Evolutionary conservation across 176 grass and related monocot genomes (phyloP), one percentile per base, ranked within the genome.

Genomic region (Musa itinerans): DNA sequence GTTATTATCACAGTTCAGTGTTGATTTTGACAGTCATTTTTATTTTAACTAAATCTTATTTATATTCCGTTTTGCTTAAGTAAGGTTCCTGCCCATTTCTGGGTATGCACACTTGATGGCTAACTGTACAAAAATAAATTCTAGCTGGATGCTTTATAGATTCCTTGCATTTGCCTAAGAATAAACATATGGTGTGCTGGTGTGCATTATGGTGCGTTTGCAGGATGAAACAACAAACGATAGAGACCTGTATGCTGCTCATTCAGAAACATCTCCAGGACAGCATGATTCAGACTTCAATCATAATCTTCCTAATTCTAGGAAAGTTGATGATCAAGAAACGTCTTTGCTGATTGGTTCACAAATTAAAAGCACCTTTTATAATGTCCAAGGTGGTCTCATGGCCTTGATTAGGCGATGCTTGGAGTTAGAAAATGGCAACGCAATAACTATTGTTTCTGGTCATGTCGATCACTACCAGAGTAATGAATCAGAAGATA

Each of bases 391-490:
- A 93, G 86, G 84, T 3, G 90, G 88, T 11, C 10, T 93, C 54
- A 89, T 89, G 82, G 78, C 67, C 57, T 26, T 97, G 71, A 71
- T 97, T 80, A 88, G 68, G 65, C 56, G 8, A 77, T 89, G 90
- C 76, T 80, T 97, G 67, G 86, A 90, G 67, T 79, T 79, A 25
- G 94, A 97, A 82, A 82, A 59, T 15, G 73, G 76, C 29, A 62
- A 72, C 8, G 87, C 57, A 19, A 88, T 80, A 72, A 87, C 78
- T 85, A 87, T 97, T 59, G 72, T 93, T 83, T 89, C 88, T 10
- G 78, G 86, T 14, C 55, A 83, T 73, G 20, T 93, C 11, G 90
- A 97, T 78, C 94, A 97, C 72, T 82, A 93, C 24, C 88, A 97
- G 85, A 97, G 79, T 12, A 79, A 85, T 78, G 29, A 76, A 43